Evolutionary conservation across 176 grass and related monocot genomes (phyloP).

Genomic region (Aegilops sharonensis): DNA sequence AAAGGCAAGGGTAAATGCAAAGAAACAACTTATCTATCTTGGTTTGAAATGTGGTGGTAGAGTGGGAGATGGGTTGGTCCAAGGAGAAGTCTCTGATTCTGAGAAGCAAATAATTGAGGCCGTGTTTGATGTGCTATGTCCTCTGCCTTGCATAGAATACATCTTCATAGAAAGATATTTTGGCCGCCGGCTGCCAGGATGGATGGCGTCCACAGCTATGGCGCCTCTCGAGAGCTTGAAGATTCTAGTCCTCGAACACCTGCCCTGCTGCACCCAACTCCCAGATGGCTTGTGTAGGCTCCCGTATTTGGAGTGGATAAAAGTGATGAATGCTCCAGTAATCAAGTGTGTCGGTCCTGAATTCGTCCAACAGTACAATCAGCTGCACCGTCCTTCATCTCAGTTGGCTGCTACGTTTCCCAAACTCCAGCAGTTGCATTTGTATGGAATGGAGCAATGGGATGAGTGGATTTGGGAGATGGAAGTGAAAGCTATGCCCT

Average conservation of each 20-base stretch:
- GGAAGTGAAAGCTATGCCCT: neutral
- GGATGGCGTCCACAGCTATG: neutral
- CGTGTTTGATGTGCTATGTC: neutral
- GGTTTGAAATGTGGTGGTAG: neutral
- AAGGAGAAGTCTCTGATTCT: neutral
- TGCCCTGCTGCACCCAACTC: neutral
- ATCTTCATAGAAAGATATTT: accelerated
- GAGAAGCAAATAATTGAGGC: neutral
- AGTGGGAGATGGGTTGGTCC: neutral
- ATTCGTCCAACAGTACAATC: neutral
- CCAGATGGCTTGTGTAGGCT: neutral
- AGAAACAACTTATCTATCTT: neutral
- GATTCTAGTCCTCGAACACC: accelerated
- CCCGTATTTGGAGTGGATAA: neutral
- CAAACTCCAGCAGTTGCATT: accelerated
- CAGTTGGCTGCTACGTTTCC: neutral
- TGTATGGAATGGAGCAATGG: neutral
- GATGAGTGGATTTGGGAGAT: neutral
- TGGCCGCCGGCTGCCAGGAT: neutral
- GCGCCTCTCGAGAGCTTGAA: neutral
- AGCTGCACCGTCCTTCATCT: no score
- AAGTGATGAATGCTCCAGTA: accelerated
- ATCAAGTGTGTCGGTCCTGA: neutral
- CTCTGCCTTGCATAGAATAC: neutral
- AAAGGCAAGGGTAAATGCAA: neutral